These are phyloP conservation scores for Pelagomonas calceolata DNA, from an alignment of 108 stramenopile species.

Conservation along the genomic window DNA sequence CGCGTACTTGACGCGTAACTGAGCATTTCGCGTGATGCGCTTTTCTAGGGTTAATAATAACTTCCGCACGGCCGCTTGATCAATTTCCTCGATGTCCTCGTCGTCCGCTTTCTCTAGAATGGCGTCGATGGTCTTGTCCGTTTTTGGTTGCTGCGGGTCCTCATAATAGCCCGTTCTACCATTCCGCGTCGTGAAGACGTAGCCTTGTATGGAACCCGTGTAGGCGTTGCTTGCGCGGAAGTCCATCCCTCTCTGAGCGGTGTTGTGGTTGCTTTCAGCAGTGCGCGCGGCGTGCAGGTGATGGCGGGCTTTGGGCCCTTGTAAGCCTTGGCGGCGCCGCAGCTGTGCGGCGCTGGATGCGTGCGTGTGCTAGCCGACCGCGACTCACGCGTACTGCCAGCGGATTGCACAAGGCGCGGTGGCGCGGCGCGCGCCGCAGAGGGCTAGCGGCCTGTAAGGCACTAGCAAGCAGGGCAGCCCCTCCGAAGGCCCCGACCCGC, in stretches of 20 bases:
- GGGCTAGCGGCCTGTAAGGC: too few relatives aligned
- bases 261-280: too few relatives aligned
- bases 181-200: conserved; percentile 26
- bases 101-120: conserved; percentile 2
- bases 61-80: background rate
- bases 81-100: background rate
- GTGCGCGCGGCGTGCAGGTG: too few relatives aligned
- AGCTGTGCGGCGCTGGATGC: too few relatives aligned
- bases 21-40: conserved; percentile 32
- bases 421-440: too few relatives aligned
- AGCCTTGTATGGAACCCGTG: conserved; percentile 22
- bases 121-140: background rate
- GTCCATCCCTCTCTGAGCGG: background rate
- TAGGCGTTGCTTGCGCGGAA: conserved; percentile 17
- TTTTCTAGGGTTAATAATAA: conserved; percentile 28
- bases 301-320: too few relatives aligned
- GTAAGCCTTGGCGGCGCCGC: too few relatives aligned
- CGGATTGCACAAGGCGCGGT: too few relatives aligned
- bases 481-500: too few relatives aligned
- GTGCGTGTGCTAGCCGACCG: too few relatives aligned
- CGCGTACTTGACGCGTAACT: conserved; percentile 37
- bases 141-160: background rate
- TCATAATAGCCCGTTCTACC: conserved; percentile 31
- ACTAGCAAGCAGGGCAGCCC: too few relatives aligned
- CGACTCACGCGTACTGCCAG: too few relatives aligned